These are phyloP conservation scores for Colletotrichum tabaci DNA, from an alignment of 2,329 filamentous ascomycete genomes.

Conservation along the genomic window DNA sequence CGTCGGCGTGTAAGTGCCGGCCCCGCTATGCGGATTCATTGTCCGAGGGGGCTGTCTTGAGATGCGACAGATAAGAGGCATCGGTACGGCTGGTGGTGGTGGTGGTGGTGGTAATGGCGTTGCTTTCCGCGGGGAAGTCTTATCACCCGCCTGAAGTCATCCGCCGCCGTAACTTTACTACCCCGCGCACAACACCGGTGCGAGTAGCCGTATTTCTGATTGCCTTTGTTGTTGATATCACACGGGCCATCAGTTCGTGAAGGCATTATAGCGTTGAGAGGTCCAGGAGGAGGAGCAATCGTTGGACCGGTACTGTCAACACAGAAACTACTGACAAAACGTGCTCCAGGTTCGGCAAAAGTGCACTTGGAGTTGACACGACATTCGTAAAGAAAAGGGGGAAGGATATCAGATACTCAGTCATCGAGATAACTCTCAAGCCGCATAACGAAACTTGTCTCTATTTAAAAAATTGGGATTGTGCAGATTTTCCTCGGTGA, in stretches of 20 bases:
- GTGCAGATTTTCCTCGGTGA: too few species aligned
- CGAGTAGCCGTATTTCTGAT: not conserved
- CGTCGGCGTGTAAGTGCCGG: slow-evolving; percentile 14
- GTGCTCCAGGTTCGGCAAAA: too few species aligned
- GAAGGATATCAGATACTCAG: too few species aligned
- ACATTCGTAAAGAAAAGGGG: not conserved
- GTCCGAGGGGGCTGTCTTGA: not conserved
- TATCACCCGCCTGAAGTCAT: slow-evolving; percentile 20
- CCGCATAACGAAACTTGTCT: too few species aligned
- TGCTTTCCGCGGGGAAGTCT: slow-evolving; percentile 24
- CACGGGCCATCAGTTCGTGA: too few species aligned
- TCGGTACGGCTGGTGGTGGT: not conserved
- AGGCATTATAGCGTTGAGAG: too few species aligned
- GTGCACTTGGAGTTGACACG: too few species aligned
- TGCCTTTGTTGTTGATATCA: not conserved
- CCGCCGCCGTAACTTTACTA: slow-evolving; percentile 13
- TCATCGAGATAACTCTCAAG: too few species aligned
- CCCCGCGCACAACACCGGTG: slow-evolving; percentile 11
- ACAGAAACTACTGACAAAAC: too few species aligned
- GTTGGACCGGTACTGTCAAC: not conserved
- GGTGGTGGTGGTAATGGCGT: not conserved
- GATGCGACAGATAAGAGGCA: slow-evolving; percentile 24
- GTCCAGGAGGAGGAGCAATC: not conserved
- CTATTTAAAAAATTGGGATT: not conserved
- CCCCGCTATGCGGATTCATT: not conserved